Percentiles rank a stretch among this genome's conserved stretches.
Evolutionary conservation across 345 rosid genomes (phyloP).

Genomic region (Populus tremula): DNA sequence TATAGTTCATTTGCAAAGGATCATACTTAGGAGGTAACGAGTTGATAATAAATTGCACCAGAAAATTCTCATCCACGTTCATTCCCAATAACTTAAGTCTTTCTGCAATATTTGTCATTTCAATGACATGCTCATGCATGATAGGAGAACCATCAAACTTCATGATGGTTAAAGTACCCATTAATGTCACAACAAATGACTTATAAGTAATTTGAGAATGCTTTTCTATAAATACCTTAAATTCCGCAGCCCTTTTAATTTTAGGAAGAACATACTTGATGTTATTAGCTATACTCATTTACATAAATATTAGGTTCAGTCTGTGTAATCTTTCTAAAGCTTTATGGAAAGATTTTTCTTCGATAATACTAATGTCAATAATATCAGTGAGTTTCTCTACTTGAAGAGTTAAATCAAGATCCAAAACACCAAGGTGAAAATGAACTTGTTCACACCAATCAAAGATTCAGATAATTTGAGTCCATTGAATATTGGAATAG

Average conservation of each 20-base stretch:
- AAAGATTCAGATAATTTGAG: background rate
- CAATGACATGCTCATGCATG: conserved; percentile 5
- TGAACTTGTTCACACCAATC: no score
- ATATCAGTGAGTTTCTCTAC: background rate
- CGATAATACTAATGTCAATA: rapidly evolving
- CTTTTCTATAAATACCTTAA: background rate
- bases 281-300: background rate
- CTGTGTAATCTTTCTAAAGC: background rate
- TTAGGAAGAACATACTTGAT: background rate
- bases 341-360: background rate
- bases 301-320: background rate
- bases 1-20: conserved; percentile 21
- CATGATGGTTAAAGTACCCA: background rate
- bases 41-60: conserved; percentile 10
- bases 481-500: background rate
- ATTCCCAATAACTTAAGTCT: background rate
- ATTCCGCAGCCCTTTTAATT: background rate
- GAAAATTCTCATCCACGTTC: conserved; percentile 6
- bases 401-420: background rate
- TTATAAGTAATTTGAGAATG: background rate
- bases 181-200: background rate
- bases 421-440: background rate
- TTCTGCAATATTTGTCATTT: conserved; percentile 9
- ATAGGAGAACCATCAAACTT: background rate
- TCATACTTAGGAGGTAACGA: conserved; percentile 21